Conservation (phyloP, 495 filamentous ascomycete genomes). For the Apodospora peruviana region DNA sequence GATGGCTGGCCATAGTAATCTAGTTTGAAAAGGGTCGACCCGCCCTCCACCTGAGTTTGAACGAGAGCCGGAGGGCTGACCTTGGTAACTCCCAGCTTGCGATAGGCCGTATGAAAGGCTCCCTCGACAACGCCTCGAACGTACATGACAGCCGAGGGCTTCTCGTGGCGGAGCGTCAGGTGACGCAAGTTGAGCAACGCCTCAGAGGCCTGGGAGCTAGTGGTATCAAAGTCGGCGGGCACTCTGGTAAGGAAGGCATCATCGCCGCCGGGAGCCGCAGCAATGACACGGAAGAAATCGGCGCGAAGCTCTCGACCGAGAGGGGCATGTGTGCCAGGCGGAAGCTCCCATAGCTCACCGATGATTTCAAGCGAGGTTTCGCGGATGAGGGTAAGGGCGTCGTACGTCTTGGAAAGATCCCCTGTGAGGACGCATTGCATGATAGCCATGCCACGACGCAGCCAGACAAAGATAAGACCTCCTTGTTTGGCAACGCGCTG, state of each 20-base stretch:
- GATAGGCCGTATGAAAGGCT: conserved; percentile 78
- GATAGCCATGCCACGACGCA: background rate
- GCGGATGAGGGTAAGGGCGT: conserved; percentile 79
- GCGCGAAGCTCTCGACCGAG: conserved; percentile 88
- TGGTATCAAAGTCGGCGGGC: conserved; percentile 78
- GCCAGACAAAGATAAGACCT: background rate
- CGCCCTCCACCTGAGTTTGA: conserved; percentile 98
- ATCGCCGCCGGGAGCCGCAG: conserved; percentile 72
- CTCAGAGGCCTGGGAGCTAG: conserved; percentile 85
- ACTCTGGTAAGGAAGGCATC: conserved; percentile 83
- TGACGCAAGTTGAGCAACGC: conserved; percentile 86
- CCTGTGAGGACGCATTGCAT: conserved; percentile 85
- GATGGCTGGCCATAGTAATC: conserved; percentile 93
- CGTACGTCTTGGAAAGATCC: conserved; percentile 83
- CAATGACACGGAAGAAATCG: conserved; percentile 86
- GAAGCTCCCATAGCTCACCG: conserved; percentile 85
- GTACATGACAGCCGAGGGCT: conserved; percentile 82
- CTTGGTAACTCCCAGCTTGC: conserved; percentile 71
- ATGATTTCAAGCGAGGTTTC: conserved; percentile 84
- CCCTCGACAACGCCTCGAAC: conserved; percentile 78
- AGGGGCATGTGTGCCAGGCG: conserved; percentile 71
- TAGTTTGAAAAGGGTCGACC: conserved; percentile 87
- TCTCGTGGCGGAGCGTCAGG: conserved; percentile 85
- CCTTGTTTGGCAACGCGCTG: background rate
- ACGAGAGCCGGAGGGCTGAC: conserved; percentile 94